Base-by-base conservation (phyloP, 2,329 filamentous ascomycete species). In the Scopulariopsis brevicaulis region DNA sequence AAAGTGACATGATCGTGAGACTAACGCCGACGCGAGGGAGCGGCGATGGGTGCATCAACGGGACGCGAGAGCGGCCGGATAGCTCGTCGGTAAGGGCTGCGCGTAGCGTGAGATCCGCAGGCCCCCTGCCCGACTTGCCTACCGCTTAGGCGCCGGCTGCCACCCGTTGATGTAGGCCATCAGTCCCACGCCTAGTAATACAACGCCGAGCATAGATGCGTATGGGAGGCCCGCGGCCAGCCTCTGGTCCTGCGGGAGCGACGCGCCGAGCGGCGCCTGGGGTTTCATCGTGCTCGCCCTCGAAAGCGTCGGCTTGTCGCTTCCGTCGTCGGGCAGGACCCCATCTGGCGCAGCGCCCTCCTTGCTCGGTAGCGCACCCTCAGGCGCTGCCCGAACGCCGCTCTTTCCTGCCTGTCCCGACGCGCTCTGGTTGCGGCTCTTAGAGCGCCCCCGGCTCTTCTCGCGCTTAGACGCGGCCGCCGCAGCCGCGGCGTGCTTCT, bases 101-200 rank as follows among this genome's bases (percentile, higher is more conserved):
- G 28, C 28, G 8, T n/a, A n/a, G 43, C 15, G 54, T 43, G 6
- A 34, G 46, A 14, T 14, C 22, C 22, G 43, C 15, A 22, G 24
- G 46, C 20, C 46, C 46, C 46, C 6, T 12, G 7, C 5, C n/a
- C 20, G 6, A 12, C 46, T 22, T 24, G 46, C 20, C 46, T 50
- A 50, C 22, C 46, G 20, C 55, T 68, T 71, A 25, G 69, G 69
- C 59, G 75, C 72, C 32, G 73, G 67, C 65, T 90, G 87, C 88
- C 88, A 93, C 56, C 87, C 86, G 66, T 94, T 94, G 64, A 94
- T 78, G 71, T 91, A 92, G 50, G 87, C 88, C 89, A 94, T 94
- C 62, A 94, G 70, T 15, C 89, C 87, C 74, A 94, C 86, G 35
- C 89, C 89, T 60, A 94, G 74, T 58, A 94, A 71, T 28, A 94